A percentile compares a stretch with the other conserved stretches of the same genome.
These are phyloP conservation scores for Allomyces javanicus DNA, from an alignment of 192 early-diverging fungal genomes.

Conservation along the genomic window DNA sequence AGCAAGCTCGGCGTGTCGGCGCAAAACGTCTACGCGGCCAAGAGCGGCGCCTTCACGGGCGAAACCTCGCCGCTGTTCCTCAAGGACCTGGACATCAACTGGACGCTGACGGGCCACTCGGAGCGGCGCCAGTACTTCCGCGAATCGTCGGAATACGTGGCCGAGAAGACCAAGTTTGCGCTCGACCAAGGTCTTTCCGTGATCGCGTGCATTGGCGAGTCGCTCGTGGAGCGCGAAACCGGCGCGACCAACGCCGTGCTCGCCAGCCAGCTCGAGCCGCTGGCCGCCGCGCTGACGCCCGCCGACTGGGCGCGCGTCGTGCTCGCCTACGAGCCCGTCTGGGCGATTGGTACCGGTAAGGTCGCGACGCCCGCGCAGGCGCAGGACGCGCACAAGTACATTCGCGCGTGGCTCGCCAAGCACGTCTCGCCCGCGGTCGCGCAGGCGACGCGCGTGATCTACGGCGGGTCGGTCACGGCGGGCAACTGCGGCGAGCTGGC, in stretches of 20 bases:
- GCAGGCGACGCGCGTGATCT: conserved; percentile 75
- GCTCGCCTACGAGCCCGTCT: conserved; percentile 98
- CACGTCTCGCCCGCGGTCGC: conserved; percentile 73
- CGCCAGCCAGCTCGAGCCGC: conserved; percentile 72
- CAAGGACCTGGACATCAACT: conserved; percentile 84
- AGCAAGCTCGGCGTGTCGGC: conserved; percentile 79
- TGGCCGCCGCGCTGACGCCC: conserved; percentile 41
- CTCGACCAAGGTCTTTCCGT: conserved; percentile 74
- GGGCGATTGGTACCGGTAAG: conserved; percentile 99
- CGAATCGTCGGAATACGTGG: conserved; percentile 75
- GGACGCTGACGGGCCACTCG: conserved; percentile 97
- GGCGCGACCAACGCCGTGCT: conserved; percentile 70
- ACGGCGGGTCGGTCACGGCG: conserved; percentile 88
- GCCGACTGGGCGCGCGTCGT: conserved; percentile 84
- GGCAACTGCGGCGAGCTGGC: conserved; percentile 65
- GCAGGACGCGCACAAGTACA: conserved; percentile 80
- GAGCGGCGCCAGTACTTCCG: conserved; percentile 85
- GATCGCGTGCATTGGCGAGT: conserved; percentile 90
- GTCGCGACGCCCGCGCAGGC: conserved; percentile 92
- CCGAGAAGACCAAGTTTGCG: conserved; percentile 75
- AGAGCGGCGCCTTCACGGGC: conserved; percentile 89
- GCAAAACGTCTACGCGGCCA: conserved; percentile 78
- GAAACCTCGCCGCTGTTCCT: conserved; percentile 87
- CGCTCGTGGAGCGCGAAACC: conserved; percentile 80
- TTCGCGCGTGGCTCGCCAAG: conserved; percentile 67